Evolutionary conservation across 2,329 filamentous ascomycete genomes (phyloP).

Genomic region (Immersiporthe knoxdaviesiana): DNA sequence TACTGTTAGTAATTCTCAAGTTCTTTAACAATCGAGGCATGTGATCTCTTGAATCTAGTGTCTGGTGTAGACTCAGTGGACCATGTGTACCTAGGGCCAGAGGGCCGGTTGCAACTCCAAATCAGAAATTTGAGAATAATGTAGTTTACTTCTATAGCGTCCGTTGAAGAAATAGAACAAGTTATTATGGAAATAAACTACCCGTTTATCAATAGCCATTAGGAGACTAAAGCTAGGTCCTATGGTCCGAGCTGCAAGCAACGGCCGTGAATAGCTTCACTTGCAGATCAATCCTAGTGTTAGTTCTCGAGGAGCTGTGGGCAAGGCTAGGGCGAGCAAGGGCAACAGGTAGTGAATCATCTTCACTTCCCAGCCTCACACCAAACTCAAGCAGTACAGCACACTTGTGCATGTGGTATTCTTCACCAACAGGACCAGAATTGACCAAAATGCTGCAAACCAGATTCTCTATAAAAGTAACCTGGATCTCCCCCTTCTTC

Average conservation of each 20-base stretch:
- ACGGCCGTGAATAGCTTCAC: background rate
- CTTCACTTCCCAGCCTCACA: background rate
- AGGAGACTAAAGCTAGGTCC: background rate
- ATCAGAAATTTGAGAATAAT: no score
- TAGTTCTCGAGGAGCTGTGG: background rate
- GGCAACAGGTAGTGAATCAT: background rate
- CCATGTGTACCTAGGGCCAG: no score
- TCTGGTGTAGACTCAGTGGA: no score
- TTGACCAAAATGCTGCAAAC: background rate
- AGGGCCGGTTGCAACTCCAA: no score
- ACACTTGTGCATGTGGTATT: background rate
- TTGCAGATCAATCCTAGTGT: background rate
- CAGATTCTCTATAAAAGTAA: background rate
- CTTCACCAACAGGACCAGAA: background rate
- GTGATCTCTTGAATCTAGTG: no score
- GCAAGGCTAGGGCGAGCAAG: background rate
- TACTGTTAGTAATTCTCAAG: no score
- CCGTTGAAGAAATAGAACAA: background rate
- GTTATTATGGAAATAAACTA: no score
- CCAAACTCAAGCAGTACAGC: background rate
- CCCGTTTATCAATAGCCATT: no score
- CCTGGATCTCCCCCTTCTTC: background rate
- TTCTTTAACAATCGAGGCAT: no score
- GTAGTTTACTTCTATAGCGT: background rate
- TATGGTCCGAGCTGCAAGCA: background rate